Percentiles rank a stretch among this genome's conserved stretches.
Evolutionary conservation across 805 yeast species (phyloP).

Genomic region (Torulaspora maleeae): DNA sequence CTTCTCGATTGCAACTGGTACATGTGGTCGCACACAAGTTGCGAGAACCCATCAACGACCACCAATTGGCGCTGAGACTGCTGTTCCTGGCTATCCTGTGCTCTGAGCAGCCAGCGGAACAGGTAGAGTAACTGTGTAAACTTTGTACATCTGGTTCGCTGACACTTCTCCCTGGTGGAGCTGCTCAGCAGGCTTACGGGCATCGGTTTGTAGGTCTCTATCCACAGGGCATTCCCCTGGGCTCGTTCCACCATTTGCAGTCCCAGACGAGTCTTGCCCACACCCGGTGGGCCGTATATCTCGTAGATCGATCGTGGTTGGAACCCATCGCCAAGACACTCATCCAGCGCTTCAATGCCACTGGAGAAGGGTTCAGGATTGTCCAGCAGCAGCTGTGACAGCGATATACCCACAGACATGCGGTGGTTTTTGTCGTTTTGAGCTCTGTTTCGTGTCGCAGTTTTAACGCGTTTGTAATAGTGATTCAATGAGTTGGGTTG

Average conservation of each 20-base stretch:
- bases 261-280: slow-evolving; percentile 31
- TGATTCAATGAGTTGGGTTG: background rate
- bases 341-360: slow-evolving; percentile 26
- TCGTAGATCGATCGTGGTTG: slow-evolving; percentile 31
- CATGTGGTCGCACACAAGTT: slow-evolving; percentile 26
- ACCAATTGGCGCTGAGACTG: slow-evolving; percentile 13
- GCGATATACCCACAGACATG: slow-evolving; percentile 34
- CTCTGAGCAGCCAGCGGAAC: slow-evolving; percentile 18
- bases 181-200: slow-evolving; percentile 5
- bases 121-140: slow-evolving; percentile 27
- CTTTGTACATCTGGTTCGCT: slow-evolving; percentile 16
- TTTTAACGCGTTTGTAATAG: background rate
- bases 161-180: background rate
- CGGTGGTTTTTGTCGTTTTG: background rate
- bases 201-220: slow-evolving; percentile 24
- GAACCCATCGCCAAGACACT: slow-evolving; percentile 25
- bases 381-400: slow-evolving; percentile 31
- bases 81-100: slow-evolving; percentile 7
- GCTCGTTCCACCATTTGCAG: slow-evolving; percentile 17
- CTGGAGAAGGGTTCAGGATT: slow-evolving; percentile 23
- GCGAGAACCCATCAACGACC: slow-evolving; percentile 35
- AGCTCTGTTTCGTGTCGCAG: background rate
- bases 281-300: slow-evolving; percentile 35
- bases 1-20: slow-evolving; percentile 7
- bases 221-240: slow-evolving; percentile 25